These are phyloP conservation scores for Alternaria viburni DNA, from an alignment of 2,329 filamentous ascomycete species.

Conservation along the genomic window DNA sequence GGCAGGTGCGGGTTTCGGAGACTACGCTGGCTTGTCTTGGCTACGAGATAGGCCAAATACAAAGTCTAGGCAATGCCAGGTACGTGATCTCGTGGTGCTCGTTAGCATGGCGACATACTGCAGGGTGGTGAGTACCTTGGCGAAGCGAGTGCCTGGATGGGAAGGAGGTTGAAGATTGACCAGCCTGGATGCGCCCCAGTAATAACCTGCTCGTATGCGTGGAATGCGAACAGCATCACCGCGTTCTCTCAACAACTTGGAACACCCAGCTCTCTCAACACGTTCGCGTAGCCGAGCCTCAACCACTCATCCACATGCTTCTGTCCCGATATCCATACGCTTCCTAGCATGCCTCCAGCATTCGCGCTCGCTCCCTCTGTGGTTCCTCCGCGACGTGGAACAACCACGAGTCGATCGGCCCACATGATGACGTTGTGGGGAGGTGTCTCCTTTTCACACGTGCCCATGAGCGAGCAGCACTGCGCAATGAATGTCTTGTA, in stretches of 20 bases:
- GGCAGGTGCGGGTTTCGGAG: constrained; percentile 11
- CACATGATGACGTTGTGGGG: constrained; percentile 58
- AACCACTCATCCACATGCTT: constrained; percentile 50
- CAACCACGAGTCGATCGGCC: constrained; percentile 55
- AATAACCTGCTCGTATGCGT: background rate
- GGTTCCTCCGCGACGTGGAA: constrained; percentile 51
- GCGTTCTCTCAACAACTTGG: background rate
- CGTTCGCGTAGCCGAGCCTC: constrained; percentile 43
- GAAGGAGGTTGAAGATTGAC: constrained; percentile 21
- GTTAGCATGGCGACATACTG: constrained; percentile 16
- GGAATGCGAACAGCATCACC: background rate
- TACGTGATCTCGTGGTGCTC: constrained; percentile 20
- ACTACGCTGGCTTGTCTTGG: constrained; percentile 10
- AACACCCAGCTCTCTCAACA: constrained; percentile 49
- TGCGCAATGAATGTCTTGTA: constrained; percentile 28
- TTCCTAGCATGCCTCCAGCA: constrained; percentile 57
- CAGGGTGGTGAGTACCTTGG: constrained; percentile 6
- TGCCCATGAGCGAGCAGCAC: constrained; percentile 13
- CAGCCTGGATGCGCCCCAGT: background rate
- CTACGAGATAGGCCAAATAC: constrained; percentile 16
- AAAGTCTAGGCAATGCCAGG: constrained; percentile 8
- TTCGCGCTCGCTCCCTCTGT: constrained; percentile 52
- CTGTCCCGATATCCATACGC: constrained; percentile 48
- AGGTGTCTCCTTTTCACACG: constrained; percentile 32
- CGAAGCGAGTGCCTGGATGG: constrained; percentile 22